Conservation (phyloP, 805 yeast species). For the Nakazawaea ishiwadae region DNA sequence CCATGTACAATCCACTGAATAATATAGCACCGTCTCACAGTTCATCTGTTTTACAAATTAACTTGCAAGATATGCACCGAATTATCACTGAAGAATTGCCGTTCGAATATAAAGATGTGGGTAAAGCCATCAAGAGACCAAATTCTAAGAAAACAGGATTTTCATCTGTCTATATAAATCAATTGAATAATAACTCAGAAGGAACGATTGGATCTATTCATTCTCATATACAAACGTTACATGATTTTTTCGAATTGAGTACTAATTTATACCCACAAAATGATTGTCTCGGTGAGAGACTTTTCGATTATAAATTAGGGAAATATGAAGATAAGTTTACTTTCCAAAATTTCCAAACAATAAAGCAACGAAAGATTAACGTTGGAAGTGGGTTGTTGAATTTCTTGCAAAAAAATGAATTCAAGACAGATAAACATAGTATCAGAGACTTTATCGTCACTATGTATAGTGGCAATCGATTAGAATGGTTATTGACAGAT, state of each 20-base stretch:
- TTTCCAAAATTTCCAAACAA: conserved; percentile 1
- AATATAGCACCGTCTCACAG: not conserved
- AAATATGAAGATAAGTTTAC: conserved; percentile 1
- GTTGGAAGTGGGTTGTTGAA: conserved; percentile 20
- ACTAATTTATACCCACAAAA: conserved; percentile 28
- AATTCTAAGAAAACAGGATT: conserved; percentile 1
- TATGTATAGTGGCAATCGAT: conserved; percentile 51
- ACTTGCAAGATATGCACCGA: not conserved
- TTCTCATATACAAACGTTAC: conserved; percentile 38
- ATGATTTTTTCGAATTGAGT: conserved; percentile 40
- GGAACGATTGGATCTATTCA: conserved; percentile 20
- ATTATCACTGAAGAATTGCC: not conserved
- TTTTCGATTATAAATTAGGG: conserved; percentile 17
- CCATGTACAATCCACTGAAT: not conserved
- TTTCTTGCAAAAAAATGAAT: conserved; percentile 18
- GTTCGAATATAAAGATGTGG: not conserved
- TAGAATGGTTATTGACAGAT: conserved; percentile 70
- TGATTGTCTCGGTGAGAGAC: conserved; percentile 45
- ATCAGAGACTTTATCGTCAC: conserved; percentile 40
- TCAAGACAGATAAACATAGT: conserved; percentile 1
- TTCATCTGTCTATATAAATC: conserved; percentile 8
- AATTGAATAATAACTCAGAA: not conserved
- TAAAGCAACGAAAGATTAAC: conserved; percentile 14
- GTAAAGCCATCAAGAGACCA: not conserved
- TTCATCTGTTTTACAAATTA: too few species aligned